Base-by-base conservation (phyloP, 176 grass and related monocot genomes). In the Tillandsia leiboldiana region DNA sequence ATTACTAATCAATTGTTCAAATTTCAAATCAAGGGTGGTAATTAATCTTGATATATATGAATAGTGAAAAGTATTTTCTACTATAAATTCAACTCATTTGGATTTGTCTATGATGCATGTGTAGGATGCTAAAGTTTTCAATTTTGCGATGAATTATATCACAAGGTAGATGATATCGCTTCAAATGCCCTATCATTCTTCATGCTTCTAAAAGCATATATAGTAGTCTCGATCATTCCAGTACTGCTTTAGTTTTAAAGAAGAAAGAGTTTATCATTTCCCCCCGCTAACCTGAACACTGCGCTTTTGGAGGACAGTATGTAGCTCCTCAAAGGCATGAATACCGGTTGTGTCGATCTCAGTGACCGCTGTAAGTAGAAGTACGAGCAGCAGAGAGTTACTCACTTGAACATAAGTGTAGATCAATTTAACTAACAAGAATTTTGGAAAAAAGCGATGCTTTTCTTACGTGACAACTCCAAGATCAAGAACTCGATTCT, bases 331-430 rank as follows among this genome's bases (percentile, higher is more conserved):
- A 11, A 96, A 80, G 48, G 78, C 81, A 17, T 96, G 91, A 49
- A 90, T 83, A 70, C 87, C 91, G 4, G 78, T 96, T 28, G 91
- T 90, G 70, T 96, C 91, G 8, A 96, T 95, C 54, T 95, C 91
- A 6, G 70, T 95, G 53, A 95, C 91, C 9, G 91, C 91, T 95
- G 79, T 79, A 69, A 57, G 51, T 9, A 61, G 17, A 73, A 11
- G 52, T 11, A 64, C 12, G 8, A 33, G 53, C 29, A 49, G 29
- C 8, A 14, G 71, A 64, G 9, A 24, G 26, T 66, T 26, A 50
- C 8, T 47, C 12, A 56, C 20, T 47, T 65, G 53, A 33, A 63
- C 52, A 51, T 27, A 61, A 61, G 17, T 61, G 8, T n/a, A 54
- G 2, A 18, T 26, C 68, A 42, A 51, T 73, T 65, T 1, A 27